Evolutionary conservation across 352 stramenopile species (phyloP), one percentile per base, ranked within the genome.

Genomic region (Paralagenidium karlingii): DNA sequence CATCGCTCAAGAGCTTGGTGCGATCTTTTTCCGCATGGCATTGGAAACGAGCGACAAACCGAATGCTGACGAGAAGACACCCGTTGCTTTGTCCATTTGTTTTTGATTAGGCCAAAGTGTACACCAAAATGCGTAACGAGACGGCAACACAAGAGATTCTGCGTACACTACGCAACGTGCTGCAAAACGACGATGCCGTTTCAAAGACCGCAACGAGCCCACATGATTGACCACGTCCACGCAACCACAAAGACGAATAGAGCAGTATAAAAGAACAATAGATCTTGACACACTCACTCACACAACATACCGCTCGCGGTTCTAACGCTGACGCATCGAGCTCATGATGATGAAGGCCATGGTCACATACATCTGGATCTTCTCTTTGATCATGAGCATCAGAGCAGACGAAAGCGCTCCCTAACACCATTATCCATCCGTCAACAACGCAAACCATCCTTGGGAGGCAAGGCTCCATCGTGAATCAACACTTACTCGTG

Each of bases 341-440:
- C n/a, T n/a, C n/a, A n/a, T n/a, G n/a, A n/a, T n/a, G n/a, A 95
- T 69, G 46, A 94, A 65, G 27, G 82, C 45, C 36, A 85, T 29
- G 42, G 73, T 93, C 46, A 94, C 88, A 50, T 92, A 84, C 49
- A 63, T 74, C 56, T 96, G 81, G 39, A 98, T 95, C 62, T 96
- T 94, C 63, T 98, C 92, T 73, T 98, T 98, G 45, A 97, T 90
- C 84, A 96, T 97, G 51, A 98, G 82, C 94, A 97, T 98, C 25
- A 98, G 59, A 22, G 91, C 94, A 0, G 90, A 89, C 46, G 83
- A 96, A 6, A 98, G 80, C n/a, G 96, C 89, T n/a, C 90, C 94
- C 58, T 95, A 46, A 48, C 24, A 41, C 10, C 24, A 53, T 34
- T 11, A 11, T 10, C 22, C 26, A 32, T 48, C 9, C 24, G 28